Conservation (phyloP, 1,284 basidiomycete species). For the Chiua sp. region DNA sequence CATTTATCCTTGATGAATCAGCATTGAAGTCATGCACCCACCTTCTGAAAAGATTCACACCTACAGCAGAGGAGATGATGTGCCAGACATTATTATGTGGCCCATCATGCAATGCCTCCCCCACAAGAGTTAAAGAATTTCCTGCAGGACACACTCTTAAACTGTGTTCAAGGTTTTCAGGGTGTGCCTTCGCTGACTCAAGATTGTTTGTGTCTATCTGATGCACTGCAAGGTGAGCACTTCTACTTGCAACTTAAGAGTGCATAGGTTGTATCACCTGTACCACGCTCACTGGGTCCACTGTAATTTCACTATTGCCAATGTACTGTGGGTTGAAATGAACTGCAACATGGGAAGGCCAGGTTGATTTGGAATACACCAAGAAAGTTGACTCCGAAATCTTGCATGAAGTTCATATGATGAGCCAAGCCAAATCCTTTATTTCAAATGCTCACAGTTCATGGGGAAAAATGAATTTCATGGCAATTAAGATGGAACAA, state of each 20-base stretch:
- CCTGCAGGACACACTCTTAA: no score
- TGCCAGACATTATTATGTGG: no score
- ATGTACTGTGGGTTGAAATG: conserved; percentile 4
- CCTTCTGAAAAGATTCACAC: no score
- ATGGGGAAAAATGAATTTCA: conserved; percentile 20
- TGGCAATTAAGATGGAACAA: conserved; percentile 14
- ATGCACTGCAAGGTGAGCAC: background rate
- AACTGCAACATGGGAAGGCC: conserved; percentile 1
- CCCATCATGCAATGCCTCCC: no score
- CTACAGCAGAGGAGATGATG: no score
- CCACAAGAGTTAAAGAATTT: no score
- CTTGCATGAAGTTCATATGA: conserved; percentile 1
- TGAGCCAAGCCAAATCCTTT: background rate
- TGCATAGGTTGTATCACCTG: background rate
- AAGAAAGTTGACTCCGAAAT: no score
- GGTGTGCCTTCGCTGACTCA: background rate
- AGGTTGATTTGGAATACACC: background rate
- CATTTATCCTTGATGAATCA: no score
- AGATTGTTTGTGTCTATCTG: background rate
- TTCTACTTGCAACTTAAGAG: background rate
- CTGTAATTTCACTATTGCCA: conserved; percentile 12
- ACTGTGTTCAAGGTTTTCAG: background rate
- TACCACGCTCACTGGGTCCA: conserved; percentile 17
- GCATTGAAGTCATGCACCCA: no score
- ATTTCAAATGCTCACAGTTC: background rate